These are phyloP conservation scores for Protoeuglena noctilucae DNA, from an alignment of 139 green algal species.

Conservation along the genomic window DNA sequence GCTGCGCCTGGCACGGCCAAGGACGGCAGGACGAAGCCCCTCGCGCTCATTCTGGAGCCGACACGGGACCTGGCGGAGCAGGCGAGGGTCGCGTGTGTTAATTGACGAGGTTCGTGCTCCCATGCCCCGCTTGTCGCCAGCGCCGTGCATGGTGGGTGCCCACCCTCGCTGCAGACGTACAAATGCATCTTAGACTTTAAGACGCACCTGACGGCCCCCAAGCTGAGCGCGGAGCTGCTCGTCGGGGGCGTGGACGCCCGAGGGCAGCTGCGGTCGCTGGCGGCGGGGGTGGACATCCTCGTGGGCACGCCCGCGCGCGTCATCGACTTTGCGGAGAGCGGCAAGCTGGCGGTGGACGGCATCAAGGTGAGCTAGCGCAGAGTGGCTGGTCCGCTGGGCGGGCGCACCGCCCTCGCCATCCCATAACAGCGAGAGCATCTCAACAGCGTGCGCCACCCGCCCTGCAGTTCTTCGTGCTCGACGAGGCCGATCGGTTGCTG, in stretches of 20 bases:
- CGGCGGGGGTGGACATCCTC: slow-evolving; percentile 50
- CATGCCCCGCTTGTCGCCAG: too few species aligned
- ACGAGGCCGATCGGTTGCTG: slow-evolving; percentile 68
- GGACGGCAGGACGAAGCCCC: slow-evolving; percentile 16
- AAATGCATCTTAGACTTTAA: slow-evolving; percentile 28
- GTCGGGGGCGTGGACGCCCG: slow-evolving; percentile 39
- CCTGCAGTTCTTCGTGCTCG: slow-evolving; percentile 72
- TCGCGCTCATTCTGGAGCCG: slow-evolving; percentile 65
- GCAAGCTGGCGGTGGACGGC: slow-evolving; percentile 38
- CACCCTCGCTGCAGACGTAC: too few species aligned
- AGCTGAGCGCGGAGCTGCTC: slow-evolving; percentile 29
- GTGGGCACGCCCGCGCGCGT: slow-evolving; percentile 52
- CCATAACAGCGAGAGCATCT: too few species aligned
- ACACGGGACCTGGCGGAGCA: slow-evolving; percentile 64
- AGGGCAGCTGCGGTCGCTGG: slow-evolving; percentile 19
- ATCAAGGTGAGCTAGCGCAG: slow-evolving; percentile 15
- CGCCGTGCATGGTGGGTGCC: too few species aligned
- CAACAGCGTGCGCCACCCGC: too few species aligned
- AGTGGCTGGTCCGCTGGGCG: slow-evolving; percentile 13
- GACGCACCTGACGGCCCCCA: slow-evolving; percentile 28
- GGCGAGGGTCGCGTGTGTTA: too few species aligned
- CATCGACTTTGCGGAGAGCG: slow-evolving; percentile 46
- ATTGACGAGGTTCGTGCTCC: neutral
- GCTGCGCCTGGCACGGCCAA: slow-evolving; percentile 3
- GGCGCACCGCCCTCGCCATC: too few species aligned